Base-by-base conservation (phyloP, 2,329 filamentous ascomycete species). In the Thielaviopsis musarum region DNA sequence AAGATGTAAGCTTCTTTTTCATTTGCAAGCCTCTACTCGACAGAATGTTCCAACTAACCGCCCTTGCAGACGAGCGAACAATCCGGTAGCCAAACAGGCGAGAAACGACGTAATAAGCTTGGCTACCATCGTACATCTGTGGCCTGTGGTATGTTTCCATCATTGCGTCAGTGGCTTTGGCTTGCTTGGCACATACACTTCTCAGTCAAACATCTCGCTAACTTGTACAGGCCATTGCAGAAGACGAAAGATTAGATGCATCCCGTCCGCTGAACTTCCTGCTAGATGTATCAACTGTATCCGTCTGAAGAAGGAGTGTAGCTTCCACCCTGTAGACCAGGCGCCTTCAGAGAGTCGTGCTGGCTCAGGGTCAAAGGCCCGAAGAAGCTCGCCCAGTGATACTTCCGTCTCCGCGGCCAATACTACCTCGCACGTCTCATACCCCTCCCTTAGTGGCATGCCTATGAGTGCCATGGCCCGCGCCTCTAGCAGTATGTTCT, bases 51-150 rank as follows among this genome's bases (percentile, higher is more conserved):
- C 30, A 34, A n/a, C 34, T 41, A 41, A 41, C 34, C 34, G 17
- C 17, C 17, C 15, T 45, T 6, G 17, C 13, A 45, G 38, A 45
- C 38, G 3, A 45, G 15, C 3, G 38, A 45, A 45, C 13, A n/a
- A 3, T 2, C 38, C 17, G 4, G 2, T 4, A n/a, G 38, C 24
- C 66, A 71, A 30, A 65, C 72, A n/a, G 72, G 70, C 41, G 78
- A 81, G 61, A 81, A 78, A 70, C 77, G 74, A 62, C 83, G 91
- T 68, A 96, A 95, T 71, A 96, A 95, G 72, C 78, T 97, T 62
- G 91, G 91, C 48, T 97, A 97, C 69, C 91, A 96, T 74, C 83
- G 91, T 67, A 95, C 90, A 41, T 94, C 91, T 52, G 88, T 96
- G 66, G 93, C 91, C 65, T 97, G 91, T 75, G 87, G 91, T 97